Base-by-base conservation (phyloP, 192 early-diverging fungal species). In the Entomortierella parvispora region DNA sequence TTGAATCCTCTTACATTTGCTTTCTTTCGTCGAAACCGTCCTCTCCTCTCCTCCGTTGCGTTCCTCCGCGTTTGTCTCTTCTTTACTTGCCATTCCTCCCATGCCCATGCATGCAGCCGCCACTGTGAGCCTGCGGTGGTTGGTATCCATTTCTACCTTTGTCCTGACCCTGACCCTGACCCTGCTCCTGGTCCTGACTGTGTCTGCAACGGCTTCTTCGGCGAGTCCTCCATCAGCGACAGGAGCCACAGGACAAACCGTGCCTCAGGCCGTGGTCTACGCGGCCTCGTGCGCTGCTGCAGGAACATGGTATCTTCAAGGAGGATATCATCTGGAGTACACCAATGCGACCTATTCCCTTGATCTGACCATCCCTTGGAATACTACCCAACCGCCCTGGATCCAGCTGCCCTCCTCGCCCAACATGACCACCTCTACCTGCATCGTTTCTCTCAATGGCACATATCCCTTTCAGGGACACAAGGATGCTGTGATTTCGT, bases 241-340 rank as follows among this genome's bases (percentile, higher is more conserved):
- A 4, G 4, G 22, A 45, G 17, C 42, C 2, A 20, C 62, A 55
- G 26, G 5, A 37, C 9, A 28, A 20, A 14, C 45, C 15, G 32
- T 18, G 29, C 43, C 59, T 31, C 44, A 61, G 6, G 33, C 47
- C 20, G 61, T 63, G 22, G 34, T 51, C 18, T 60, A 53, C 15
- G 58, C 67, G 5, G 67, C 67, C 28, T 47, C 17, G 3, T 44
- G 58, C 5, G 32, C 51, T 25, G 32, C 29, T 15, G 32, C 50
- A 4, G 67, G 67, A 23, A 69, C 29, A 8, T 69, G 67, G 58
- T 69, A 44, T 10, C 58, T 69, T 22, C 67, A 69, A 34, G 67
- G 67, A 28, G 63, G 63, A 6, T 58, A 42, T 29, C 5, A 53
- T 18, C 18, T 47, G n/a, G 22, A 17, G 0, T 32, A 47, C 40